Base-by-base conservation (phyloP, 2,329 filamentous ascomycete species). In the Aureobasidium sp. region DNA sequence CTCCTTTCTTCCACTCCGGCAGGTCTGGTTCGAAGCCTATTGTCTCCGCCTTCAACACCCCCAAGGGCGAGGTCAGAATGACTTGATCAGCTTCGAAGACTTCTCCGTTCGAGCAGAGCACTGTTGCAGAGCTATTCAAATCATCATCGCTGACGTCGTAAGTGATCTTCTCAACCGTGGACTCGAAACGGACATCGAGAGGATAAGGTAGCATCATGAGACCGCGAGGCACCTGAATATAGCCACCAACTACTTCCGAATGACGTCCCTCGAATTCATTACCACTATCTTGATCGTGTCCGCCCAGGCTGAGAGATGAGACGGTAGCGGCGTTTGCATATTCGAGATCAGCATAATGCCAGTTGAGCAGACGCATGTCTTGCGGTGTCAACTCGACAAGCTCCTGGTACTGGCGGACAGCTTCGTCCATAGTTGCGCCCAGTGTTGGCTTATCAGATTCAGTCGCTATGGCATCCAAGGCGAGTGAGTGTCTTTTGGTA, bases 231-330 rank as follows among this genome's bases (percentile, higher is more conserved):
- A 98, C 82, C 63, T 90, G 89, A 61, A 94, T 90, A 64, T 97
- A 98, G 1, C 93, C 93, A 35, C 94, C 93, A 22, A 94, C 79
- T 3, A 98, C 83, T 79, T 96, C 91, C 1, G 88, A 89, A 66
- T 98, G 94, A 57, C 87, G 84, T 6, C 93, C 93, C 67, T 96
- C 90, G 73, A 95, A 98, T 66, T 98, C 93, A 62, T 98, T 96
- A 0, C 93, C 93, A 45, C 90, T 90, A 65, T 98, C 94, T 63
- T 98, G 90, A 68, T 98, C 94, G 88, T 94, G 97, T 0, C 90
- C 85, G 6, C 85, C 83, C 12, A 98, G 79, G 67, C 91, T 97
- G 16, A 98, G 79, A 58, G 86, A 85, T 59, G 86, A 84, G 52
- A 95, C 83, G 59, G 90, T 94, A 2, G 84, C 88, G 2, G 93